A percentile compares a stretch with the other conserved stretches of the same genome.
Conservation (phyloP, 441 rosid genomes). For the Flueggea neowawraea region DNA sequence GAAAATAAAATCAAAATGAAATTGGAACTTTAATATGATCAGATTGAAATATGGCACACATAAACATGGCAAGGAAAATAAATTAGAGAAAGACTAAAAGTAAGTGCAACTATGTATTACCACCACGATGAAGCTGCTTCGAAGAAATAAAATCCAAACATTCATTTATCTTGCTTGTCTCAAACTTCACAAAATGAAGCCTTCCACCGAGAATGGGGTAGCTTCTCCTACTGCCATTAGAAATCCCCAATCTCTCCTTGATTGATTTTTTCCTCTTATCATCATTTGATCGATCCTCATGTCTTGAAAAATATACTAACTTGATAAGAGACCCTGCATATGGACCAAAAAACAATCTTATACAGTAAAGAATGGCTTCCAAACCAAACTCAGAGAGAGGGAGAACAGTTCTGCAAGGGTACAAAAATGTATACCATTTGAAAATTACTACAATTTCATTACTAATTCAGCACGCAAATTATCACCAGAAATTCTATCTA, state of each 20-base stretch:
- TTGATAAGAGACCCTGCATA: constrained; percentile 92
- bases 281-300: constrained; percentile 55
- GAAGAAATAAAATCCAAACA: constrained; percentile 94
- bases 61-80: constrained; percentile 1
- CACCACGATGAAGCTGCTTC: constrained; percentile 86
- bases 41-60: not conserved
- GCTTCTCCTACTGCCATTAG: constrained; percentile 81
- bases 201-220: constrained; percentile 98
- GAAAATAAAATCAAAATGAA: constrained; percentile 9
- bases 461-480: too few relatives aligned
- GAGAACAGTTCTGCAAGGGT: too few relatives aligned
- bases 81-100: constrained; percentile 6
- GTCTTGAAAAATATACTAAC: constrained; percentile 96
- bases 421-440: too few relatives aligned
- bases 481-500: too few relatives aligned
- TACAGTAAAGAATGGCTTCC: too few relatives aligned
- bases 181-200: constrained; percentile 97
- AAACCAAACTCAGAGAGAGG: too few relatives aligned
- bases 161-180: constrained; percentile 85
- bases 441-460: too few relatives aligned
- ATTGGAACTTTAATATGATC: constrained; percentile 8
- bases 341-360: not conserved
- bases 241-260: constrained; percentile 73
- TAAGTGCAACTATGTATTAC: constrained; percentile 33
- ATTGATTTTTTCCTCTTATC: constrained; percentile 70